Conservation (phyloP, 306 rosid species). For the Fragaria ananassa region DNA sequence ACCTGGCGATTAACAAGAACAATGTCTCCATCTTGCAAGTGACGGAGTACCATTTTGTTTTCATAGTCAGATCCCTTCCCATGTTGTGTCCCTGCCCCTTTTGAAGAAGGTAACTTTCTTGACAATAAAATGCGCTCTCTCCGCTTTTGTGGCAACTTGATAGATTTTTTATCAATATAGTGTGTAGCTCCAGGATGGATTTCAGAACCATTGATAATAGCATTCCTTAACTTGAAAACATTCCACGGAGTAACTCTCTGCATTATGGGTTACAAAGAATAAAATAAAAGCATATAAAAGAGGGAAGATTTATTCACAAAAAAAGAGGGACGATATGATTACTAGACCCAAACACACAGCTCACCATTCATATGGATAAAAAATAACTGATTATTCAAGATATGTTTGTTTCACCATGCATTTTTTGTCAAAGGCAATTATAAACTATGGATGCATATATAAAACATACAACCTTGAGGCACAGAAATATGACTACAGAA, state of each 20-base stretch:
- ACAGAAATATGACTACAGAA: background rate
- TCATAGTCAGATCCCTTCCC: slow-evolving; percentile 61
- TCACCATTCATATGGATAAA: background rate
- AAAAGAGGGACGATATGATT: background rate
- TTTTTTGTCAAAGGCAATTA: background rate
- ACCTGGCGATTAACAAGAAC: slow-evolving; percentile 98
- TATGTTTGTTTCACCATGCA: background rate
- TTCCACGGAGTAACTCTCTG: slow-evolving; percentile 96
- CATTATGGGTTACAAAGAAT: slow-evolving; percentile 26
- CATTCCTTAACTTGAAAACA: slow-evolving; percentile 59
- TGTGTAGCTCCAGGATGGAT: slow-evolving; percentile 92
- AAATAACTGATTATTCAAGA: background rate
- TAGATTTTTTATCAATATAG: slow-evolving; percentile 54
- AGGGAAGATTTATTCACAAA: background rate
- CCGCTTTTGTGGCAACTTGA: slow-evolving; percentile 38
- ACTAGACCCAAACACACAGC: background rate
- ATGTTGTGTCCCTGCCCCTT: slow-evolving; percentile 59
- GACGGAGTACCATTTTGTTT: slow-evolving; percentile 85
- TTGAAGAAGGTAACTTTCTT: slow-evolving; percentile 71
- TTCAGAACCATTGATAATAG: slow-evolving; percentile 73
- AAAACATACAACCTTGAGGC: background rate
- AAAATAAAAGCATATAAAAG: background rate
- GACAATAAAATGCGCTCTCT: slow-evolving; percentile 46
- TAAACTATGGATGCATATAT: background rate
- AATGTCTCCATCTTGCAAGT: slow-evolving; percentile 87